Evolutionary conservation across 257 asterid species (phyloP).

Genomic region (Salvia miltiorrhiza): DNA sequence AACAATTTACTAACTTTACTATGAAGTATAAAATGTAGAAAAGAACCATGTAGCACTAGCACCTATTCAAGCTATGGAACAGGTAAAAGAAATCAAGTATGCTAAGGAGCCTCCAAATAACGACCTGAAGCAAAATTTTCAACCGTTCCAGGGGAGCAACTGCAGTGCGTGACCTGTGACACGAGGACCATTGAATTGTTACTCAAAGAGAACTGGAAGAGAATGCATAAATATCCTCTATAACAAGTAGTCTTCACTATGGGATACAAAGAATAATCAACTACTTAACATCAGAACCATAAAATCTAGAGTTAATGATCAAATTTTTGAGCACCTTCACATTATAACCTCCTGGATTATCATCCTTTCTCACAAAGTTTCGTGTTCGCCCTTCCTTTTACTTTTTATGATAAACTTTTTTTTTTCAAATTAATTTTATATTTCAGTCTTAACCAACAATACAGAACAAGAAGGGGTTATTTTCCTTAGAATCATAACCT

Average conservation of each 20-base stretch:
- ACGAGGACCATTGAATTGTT: neutral
- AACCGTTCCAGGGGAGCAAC: conserved; percentile 94
- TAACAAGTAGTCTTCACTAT: neutral
- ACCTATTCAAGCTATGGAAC: neutral
- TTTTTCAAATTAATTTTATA: neutral
- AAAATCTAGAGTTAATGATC: neutral
- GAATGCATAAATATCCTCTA: neutral
- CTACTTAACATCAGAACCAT: neutral
- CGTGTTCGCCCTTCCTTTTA: neutral
- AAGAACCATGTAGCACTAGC: neutral
- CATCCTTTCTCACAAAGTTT: neutral
- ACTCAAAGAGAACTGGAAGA: neutral
- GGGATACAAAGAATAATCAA: neutral
- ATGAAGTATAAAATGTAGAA: too few relatives aligned
- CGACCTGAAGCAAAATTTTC: conserved; percentile 75
- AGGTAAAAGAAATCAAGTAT: neutral
- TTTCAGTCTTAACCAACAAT: neutral
- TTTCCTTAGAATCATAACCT: too few relatives aligned
- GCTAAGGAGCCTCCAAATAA: too few relatives aligned
- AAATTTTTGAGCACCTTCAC: neutral
- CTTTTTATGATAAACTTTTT: neutral
- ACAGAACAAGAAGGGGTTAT: neutral
- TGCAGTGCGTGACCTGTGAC: conserved; percentile 86
- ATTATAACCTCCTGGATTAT: neutral
- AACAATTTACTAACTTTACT: too few relatives aligned